Evolutionary conservation across 352 stramenopile species (phyloP).

Genomic region (Pythium pyrilobum): DNA sequence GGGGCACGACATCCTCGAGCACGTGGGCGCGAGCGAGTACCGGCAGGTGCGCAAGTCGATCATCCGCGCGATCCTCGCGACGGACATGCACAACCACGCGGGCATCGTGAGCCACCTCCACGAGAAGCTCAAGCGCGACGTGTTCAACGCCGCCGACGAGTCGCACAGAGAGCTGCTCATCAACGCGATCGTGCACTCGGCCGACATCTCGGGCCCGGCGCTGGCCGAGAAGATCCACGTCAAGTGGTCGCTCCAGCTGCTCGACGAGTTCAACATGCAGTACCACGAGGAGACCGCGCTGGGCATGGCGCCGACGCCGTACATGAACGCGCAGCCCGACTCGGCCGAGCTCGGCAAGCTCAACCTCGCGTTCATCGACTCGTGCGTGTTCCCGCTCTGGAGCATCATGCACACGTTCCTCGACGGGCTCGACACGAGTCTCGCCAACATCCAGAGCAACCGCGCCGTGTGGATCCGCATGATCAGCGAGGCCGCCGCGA

Average conservation of each 20-base stretch:
- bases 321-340: conserved; percentile 65
- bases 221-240: conserved; percentile 47
- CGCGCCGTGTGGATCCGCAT: conserved; percentile 50
- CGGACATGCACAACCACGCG: conserved; percentile 78
- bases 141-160: conserved; percentile 48
- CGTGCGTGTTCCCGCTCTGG: conserved; percentile 81
- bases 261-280: conserved; percentile 82
- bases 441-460: conserved; percentile 67
- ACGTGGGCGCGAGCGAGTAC: conserved; percentile 31
- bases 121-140: conserved; percentile 52
- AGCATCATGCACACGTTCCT: conserved; percentile 61
- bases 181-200: conserved; percentile 71
- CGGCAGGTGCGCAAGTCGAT: conserved; percentile 60
- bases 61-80: conserved; percentile 76
- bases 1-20: conserved; percentile 62
- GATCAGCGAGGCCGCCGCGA: conserved; percentile 14
- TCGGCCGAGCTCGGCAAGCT: conserved; percentile 65
- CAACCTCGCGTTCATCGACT: conserved; percentile 81
- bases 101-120: conserved; percentile 65
- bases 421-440: conserved; percentile 46
- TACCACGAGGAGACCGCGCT: conserved; percentile 64
- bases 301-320: conserved; percentile 59
- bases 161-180: conserved; percentile 58
- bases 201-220: conserved; percentile 74
- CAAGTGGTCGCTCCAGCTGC: conserved; percentile 57